A percentile compares a stretch with the other conserved stretches of the same genome.
These are phyloP conservation scores for Lentinula lateritia DNA, from an alignment of 768 basidiomycete genomes.

Conservation along the genomic window DNA sequence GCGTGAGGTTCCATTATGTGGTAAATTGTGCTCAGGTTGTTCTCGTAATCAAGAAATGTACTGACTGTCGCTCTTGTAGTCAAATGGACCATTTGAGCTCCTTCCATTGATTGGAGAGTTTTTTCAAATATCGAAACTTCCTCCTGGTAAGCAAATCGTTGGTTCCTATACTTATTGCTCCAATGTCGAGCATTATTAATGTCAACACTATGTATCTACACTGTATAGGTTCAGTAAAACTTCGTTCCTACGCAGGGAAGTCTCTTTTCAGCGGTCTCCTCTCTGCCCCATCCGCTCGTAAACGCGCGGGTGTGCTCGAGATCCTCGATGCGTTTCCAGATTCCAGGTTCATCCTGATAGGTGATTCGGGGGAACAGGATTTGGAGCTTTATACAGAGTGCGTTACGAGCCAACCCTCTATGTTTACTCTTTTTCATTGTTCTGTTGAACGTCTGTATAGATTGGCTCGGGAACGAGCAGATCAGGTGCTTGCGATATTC, in stretches of 20 bases:
- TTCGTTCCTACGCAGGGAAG: conserved; percentile 82
- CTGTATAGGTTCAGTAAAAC: conserved; percentile 59
- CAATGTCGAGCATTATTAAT: no score
- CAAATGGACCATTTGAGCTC: conserved; percentile 84
- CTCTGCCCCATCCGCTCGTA: conserved; percentile 41
- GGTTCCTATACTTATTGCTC: background rate
- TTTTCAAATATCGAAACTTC: conserved; percentile 62
- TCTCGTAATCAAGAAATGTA: background rate
- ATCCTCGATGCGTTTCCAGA: conserved; percentile 69
- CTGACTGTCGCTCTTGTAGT: conserved; percentile 34
- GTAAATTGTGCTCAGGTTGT: conserved; percentile 38
- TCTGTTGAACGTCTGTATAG: no score
- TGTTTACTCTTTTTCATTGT: background rate
- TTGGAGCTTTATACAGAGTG: conserved; percentile 81
- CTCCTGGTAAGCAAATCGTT: conserved; percentile 38
- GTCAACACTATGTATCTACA: background rate
- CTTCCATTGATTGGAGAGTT: conserved; percentile 77
- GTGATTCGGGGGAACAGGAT: conserved; percentile 94
- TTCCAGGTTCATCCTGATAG: conserved; percentile 77
- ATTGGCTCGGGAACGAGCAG: conserved; percentile 61
- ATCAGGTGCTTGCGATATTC: conserved; percentile 74
- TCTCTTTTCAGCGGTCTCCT: conserved; percentile 68
- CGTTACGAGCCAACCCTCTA: conserved; percentile 3
- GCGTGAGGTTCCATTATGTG: conserved; percentile 85
- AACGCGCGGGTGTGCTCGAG: conserved; percentile 76